Conservation (phyloP, 169 alveolate genomes). For the Babesia bovis region DNA sequence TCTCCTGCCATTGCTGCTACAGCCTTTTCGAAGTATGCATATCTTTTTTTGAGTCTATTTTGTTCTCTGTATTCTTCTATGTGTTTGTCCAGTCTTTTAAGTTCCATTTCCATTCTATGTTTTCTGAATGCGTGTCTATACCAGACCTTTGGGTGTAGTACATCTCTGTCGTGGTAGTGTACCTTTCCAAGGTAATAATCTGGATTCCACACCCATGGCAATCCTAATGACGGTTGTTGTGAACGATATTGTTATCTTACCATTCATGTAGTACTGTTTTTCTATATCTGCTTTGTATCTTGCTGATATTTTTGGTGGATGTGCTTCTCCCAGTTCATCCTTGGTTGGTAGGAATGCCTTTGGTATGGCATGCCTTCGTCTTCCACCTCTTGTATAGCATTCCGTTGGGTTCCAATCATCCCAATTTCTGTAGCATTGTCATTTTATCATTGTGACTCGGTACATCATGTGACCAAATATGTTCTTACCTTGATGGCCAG, state of each 20-base stretch:
- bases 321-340: conserved; percentile 87
- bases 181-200: conserved; percentile 75
- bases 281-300: conserved; percentile 83
- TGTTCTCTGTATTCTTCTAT: conserved; percentile 69
- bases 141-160: conserved; percentile 82
- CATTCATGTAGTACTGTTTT: conserved; percentile 81
- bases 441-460: background rate
- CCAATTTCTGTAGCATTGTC: conserved; percentile 72
- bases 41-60: conserved; percentile 68
- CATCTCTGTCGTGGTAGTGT: conserved; percentile 82
- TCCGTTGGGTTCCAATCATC: conserved; percentile 80
- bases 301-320: conserved; percentile 77
- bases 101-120: conserved; percentile 53
- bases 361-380: conserved; percentile 80
- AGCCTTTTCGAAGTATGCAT: conserved; percentile 79
- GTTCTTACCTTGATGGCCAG: conserved; percentile 84
- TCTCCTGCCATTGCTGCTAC: conserved; percentile 83
- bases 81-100: conserved; percentile 54
- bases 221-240: conserved; percentile 47
- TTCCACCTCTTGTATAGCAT: conserved; percentile 83
- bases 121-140: conserved; percentile 75
- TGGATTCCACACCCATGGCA: conserved; percentile 87
- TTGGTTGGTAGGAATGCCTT: conserved; percentile 77
- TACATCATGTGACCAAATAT: background rate
- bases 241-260: conserved; percentile 34